phyloP scores from a whole-genome alignment of 495 filamentous ascomycete species.

The Hamigera avellanea region DNA sequence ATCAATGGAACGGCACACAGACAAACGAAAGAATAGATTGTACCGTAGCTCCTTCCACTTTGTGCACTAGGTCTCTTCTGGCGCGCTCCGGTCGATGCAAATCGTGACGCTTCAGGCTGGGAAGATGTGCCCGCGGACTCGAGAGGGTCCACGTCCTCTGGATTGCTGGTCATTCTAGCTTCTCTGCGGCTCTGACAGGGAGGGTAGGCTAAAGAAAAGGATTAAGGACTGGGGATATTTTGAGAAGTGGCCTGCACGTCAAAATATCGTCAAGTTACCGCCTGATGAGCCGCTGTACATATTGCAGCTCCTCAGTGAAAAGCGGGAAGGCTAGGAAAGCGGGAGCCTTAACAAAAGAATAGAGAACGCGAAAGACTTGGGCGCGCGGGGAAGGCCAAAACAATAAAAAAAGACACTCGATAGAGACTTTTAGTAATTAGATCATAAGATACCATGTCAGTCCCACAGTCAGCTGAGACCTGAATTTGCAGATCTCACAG shows the following conservation, averaged over 20 bases:
- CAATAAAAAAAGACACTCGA: neutral
- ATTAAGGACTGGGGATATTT: constrained; percentile 3
- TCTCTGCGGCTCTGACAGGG: neutral
- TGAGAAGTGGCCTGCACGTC: constrained; percentile 11
- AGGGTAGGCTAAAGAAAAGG: constrained; percentile 3
- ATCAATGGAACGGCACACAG: neutral
- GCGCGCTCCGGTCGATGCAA: constrained; percentile 8
- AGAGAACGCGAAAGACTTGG: neutral
- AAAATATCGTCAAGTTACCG: neutral
- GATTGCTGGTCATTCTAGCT: neutral
- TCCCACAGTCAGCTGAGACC: constrained; percentile 14
- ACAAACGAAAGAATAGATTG: neutral
- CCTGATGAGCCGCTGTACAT: neutral
- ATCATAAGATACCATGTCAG: constrained; percentile 12
- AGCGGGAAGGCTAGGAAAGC: neutral
- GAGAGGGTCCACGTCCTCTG: neutral
- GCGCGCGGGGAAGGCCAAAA: neutral
- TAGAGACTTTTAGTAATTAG: neutral
- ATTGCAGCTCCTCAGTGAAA: neutral
- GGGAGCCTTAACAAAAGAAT: neutral
- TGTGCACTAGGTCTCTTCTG: constrained; percentile 13
- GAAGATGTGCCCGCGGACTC: neutral
- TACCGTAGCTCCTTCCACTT: constrained; percentile 26
- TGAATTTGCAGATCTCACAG: constrained; percentile 1
- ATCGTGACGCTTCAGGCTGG: constrained; percentile 4